These are phyloP conservation scores for Pythium scleroteichum DNA, from an alignment of 352 stramenopile species.

Conservation along the genomic window DNA sequence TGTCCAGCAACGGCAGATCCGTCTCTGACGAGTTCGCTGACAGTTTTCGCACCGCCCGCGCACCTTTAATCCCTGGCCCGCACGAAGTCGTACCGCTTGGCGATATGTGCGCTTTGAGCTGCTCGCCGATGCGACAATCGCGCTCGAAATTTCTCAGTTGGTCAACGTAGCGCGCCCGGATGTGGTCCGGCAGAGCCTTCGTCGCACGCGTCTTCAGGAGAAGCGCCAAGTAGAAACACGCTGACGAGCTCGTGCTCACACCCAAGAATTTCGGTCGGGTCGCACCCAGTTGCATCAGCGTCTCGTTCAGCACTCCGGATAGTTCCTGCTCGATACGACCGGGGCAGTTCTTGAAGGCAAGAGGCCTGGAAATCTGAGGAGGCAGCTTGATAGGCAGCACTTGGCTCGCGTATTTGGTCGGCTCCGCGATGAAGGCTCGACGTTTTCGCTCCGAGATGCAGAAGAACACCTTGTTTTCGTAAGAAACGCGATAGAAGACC, in stretches of 20 bases:
- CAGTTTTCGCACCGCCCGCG: conserved; percentile 42
- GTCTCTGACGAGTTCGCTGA: conserved; percentile 1
- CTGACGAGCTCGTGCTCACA: conserved; percentile 36
- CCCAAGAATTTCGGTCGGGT: conserved; percentile 63
- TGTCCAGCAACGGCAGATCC: background rate
- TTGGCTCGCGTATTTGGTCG: conserved; percentile 39
- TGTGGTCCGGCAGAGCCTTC: conserved; percentile 26
- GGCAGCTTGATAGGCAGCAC: conserved; percentile 66
- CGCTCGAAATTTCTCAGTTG: conserved; percentile 41
- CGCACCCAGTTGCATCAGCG: conserved; percentile 51
- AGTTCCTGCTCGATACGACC: conserved; percentile 67
- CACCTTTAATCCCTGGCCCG: conserved; percentile 49
- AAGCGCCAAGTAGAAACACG: conserved; percentile 60
- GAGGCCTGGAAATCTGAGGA: conserved; percentile 38
- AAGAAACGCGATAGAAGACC: conserved; percentile 66
- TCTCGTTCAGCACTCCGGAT: conserved; percentile 56
- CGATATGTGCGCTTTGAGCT: conserved; percentile 39
- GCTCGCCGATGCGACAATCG: conserved; percentile 56
- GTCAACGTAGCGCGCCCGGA: conserved; percentile 30
- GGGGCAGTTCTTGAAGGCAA: conserved; percentile 48
- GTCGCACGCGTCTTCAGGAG: conserved; percentile 44
- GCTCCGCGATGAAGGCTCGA: conserved; percentile 48
- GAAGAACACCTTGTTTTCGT: conserved; percentile 56
- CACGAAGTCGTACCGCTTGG: conserved; percentile 42
- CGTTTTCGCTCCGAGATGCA: conserved; percentile 51